Conservation (phyloP, 768 basidiomycete species). For the Psilocybe cubensis region DNA sequence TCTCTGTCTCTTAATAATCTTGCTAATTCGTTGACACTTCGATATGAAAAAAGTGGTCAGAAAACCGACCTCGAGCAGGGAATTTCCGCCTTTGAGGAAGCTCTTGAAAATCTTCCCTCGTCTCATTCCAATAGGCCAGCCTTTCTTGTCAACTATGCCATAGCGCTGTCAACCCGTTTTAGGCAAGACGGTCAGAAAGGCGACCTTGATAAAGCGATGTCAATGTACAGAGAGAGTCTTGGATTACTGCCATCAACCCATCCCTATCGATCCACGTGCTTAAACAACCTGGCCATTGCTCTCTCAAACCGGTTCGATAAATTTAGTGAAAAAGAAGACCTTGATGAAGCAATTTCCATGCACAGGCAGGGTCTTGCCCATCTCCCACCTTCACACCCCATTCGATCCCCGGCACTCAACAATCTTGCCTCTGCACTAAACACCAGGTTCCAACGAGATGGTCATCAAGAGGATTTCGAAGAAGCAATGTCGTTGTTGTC, state of each 20-base stretch:
- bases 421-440: not conserved
- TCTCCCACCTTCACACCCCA: not conserved
- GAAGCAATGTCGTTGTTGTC: not conserved
- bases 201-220: too few relatives aligned
- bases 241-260: not conserved
- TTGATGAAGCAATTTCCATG: not conserved
- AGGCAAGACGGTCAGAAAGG: too few relatives aligned
- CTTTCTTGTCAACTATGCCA: too few relatives aligned
- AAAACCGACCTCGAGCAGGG: not conserved
- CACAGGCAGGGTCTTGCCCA: not conserved
- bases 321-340: not conserved
- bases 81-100: too few relatives aligned
- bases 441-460: not conserved
- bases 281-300: not conserved
- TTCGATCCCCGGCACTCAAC: not conserved
- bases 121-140: too few relatives aligned
- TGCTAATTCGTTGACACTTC: not conserved
- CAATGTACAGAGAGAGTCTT: too few relatives aligned
- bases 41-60: not conserved
- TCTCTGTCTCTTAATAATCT: not conserved
- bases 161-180: too few relatives aligned
- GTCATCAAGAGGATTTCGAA: not conserved
- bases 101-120: too few relatives aligned
- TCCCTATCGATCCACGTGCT: not conserved
- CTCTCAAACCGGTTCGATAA: not conserved